phyloP scores from a whole-genome alignment of 495 filamentous ascomycete species.

The Massariosphaeria phaeospora region DNA sequence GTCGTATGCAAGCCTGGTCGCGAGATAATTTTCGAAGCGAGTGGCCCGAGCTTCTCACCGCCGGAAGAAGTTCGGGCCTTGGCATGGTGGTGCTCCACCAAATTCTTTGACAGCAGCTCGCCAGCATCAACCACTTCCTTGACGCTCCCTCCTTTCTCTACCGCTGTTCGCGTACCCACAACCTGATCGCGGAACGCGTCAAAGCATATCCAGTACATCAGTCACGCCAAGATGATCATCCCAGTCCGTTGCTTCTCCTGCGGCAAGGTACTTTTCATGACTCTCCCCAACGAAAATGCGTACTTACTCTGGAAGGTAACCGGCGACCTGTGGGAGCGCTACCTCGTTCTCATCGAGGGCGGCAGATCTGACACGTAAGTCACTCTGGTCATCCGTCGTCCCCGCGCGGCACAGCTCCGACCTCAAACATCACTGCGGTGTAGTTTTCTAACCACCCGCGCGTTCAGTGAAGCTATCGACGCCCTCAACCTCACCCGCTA shows the following conservation, averaged over 20 bases:
- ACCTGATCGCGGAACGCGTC: neutral
- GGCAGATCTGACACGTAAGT: constrained; percentile 70
- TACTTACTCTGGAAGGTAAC: constrained; percentile 60
- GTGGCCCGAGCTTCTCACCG: constrained; percentile 14
- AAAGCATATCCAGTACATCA: neutral
- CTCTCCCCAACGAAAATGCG: neutral
- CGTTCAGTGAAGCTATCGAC: constrained; percentile 81
- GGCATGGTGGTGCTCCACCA: neutral
- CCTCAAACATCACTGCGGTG: neutral
- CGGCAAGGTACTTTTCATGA: constrained; percentile 65
- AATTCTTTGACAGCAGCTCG: constrained; percentile 20
- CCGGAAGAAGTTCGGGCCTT: constrained; percentile 3
- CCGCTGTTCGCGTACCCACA: neutral
- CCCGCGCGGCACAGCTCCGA: neutral
- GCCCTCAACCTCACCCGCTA: constrained; percentile 87
- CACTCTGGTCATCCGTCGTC: neutral
- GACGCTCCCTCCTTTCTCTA: neutral
- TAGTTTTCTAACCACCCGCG: constrained; percentile 9
- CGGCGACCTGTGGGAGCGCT: constrained; percentile 94
- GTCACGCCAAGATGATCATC: constrained; percentile 71
- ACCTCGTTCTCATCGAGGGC: constrained; percentile 76
- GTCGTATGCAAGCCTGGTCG: constrained; percentile 4
- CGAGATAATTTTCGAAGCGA: constrained; percentile 19
- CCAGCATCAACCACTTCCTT: neutral
- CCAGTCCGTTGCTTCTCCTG: constrained; percentile 98